Base-by-base conservation (phyloP, 192 early-diverging fungal species). In the Gigaspora rosea region DNA sequence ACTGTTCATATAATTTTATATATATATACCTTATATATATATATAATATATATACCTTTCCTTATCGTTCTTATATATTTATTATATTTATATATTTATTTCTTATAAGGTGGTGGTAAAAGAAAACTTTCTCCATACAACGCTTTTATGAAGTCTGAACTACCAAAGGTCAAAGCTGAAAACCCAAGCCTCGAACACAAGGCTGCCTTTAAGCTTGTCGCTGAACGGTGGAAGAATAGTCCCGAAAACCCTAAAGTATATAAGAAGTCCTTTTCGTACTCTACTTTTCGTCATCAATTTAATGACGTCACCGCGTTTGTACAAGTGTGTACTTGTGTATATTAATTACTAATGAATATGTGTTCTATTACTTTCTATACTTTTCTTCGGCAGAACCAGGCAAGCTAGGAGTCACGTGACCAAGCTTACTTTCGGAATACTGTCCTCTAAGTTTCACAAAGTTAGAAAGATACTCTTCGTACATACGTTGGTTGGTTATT, bases 71-170 rank as follows among this genome's bases (percentile, higher is more conserved):
- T 20, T 49, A 65, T 9, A n/a, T 49, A 62, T 51, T 18, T 49
- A 50, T 47, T 65, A 11, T 22, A 50, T 52, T 11, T 65, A 64
- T 32, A 35, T 27, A 46, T 35, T 65, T 64, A 32, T 75, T n/a
- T 65, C 20, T 32, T 35, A 32, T 76, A 32, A 20, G 16, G 22
- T 49, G 80, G 72, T 41, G 66, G 72, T 70, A 77, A 72, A 20
- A 86, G 86, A 79, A 88, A 86, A 81, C 27, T 86, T 59, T 87
- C 88, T 35, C 82, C 88, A 67, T 92, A 92, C 84, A 91, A 92
- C 85, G 83, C 83, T 78, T 92, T 85, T 81, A 92, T 92, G 90
- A 92, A 92, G 86, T 65, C 79, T n/a, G 86, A 91, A 85, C 83
- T 92, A 13, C 79, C 87, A 78, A 88, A 88, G 81, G 86, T 88